Percentiles rank a stretch among this genome's conserved stretches.
These are phyloP conservation scores for Komagataella kurtzmanii DNA, from an alignment of 805 yeast genomes.

Conservation along the genomic window DNA sequence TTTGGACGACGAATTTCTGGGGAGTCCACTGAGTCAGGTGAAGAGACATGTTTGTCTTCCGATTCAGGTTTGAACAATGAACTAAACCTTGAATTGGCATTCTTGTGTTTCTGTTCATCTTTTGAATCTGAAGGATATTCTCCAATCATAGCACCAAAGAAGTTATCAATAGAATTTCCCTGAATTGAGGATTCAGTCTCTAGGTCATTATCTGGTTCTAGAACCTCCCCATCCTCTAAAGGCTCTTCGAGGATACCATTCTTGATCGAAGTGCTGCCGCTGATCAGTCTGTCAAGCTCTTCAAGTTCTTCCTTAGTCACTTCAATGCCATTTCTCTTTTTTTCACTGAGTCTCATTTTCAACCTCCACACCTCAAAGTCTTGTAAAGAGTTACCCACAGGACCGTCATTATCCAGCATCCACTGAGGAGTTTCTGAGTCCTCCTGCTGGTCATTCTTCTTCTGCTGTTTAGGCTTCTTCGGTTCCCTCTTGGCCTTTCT, in stretches of 20 bases:
- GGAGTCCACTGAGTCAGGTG: background rate
- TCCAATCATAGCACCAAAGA: background rate
- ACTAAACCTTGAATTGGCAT: background rate
- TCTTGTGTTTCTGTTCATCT: background rate
- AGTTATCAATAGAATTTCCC: background rate
- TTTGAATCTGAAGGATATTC: background rate
- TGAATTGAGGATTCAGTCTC: background rate
- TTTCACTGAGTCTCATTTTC: constrained; percentile 36
- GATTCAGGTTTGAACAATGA: background rate
- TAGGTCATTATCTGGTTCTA: background rate
- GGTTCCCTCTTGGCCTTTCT: constrained; percentile 2
- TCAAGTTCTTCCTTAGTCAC: constrained; percentile 12
- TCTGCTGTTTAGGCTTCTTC: constrained; percentile 4
- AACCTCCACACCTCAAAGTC: constrained; percentile 51
- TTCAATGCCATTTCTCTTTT: constrained; percentile 28
- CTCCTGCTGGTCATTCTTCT: constrained; percentile 6
- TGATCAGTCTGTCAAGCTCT: background rate
- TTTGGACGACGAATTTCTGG: background rate
- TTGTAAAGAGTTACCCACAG: constrained; percentile 35
- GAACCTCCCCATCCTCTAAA: background rate
- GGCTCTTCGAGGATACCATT: background rate
- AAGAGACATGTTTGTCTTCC: background rate
- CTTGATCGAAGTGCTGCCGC: background rate
- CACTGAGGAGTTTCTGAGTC: constrained; percentile 18
- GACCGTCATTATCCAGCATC: constrained; percentile 20